Evolutionary conservation across 2,329 filamentous ascomycete genomes (phyloP).

Genomic region (Paraphaeosphaeria sporulosa): DNA sequence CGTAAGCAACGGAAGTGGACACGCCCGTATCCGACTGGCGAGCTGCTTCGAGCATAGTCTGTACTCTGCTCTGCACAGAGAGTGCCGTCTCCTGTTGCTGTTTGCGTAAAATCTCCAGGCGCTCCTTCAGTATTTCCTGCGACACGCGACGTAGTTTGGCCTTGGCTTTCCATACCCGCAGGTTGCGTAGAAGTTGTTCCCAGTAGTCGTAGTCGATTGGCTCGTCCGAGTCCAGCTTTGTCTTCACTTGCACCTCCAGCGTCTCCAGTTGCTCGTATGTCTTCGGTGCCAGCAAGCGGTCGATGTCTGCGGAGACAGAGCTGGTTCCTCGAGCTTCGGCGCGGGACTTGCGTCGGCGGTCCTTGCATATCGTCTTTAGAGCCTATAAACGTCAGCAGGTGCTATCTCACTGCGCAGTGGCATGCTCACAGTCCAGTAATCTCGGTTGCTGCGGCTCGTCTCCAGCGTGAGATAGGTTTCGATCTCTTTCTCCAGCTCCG

Average conservation of each 20-base stretch:
- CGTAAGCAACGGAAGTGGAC: slow-evolving; percentile 38
- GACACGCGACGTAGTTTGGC: slow-evolving; percentile 82
- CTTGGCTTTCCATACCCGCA: slow-evolving; percentile 91
- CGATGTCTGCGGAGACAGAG: slow-evolving; percentile 86
- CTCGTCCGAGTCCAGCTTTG: slow-evolving; percentile 86
- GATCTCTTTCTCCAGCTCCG: slow-evolving; percentile 83
- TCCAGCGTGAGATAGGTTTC: slow-evolving; percentile 81
- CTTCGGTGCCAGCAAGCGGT: slow-evolving; percentile 86
- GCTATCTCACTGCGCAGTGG: slow-evolving; percentile 22
- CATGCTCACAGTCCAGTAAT: slow-evolving; percentile 78
- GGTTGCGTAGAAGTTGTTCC: slow-evolving; percentile 86
- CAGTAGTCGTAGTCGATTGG: slow-evolving; percentile 97
- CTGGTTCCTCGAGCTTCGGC: slow-evolving; percentile 78
- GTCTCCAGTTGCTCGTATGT: slow-evolving; percentile 84
- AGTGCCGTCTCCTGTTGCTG: slow-evolving; percentile 73
- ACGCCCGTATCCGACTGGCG: slow-evolving; percentile 12
- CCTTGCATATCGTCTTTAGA: slow-evolving; percentile 82
- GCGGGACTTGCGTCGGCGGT: slow-evolving; percentile 72
- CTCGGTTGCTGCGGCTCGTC: slow-evolving; percentile 75
- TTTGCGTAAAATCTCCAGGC: slow-evolving; percentile 70
- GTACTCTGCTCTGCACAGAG: slow-evolving; percentile 61
- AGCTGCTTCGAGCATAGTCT: slow-evolving; percentile 50
- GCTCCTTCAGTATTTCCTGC: slow-evolving; percentile 74
- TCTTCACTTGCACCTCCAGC: slow-evolving; percentile 84
- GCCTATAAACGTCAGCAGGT: slow-evolving; percentile 60